phyloP scores from a whole-genome alignment of 768 basidiomycete species.

The Krasilnikovozyma curviuscula region DNA sequence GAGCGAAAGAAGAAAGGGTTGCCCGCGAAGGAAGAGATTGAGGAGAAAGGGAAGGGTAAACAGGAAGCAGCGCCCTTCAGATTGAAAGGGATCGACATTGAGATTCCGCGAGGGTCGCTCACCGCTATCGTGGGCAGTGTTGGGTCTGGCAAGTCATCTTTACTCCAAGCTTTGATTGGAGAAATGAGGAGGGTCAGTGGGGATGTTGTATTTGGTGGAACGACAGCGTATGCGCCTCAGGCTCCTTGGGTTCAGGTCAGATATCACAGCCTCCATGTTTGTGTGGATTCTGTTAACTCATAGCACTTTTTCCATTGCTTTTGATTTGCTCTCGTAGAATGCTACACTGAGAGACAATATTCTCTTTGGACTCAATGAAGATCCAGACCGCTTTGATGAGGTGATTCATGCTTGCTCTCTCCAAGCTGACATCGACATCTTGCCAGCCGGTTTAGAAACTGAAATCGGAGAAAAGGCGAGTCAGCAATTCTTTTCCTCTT shows the following conservation, averaged over 20 bases:
- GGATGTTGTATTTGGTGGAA: constrained; percentile 18
- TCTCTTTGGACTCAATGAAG: constrained; percentile 16
- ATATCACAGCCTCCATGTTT: background rate
- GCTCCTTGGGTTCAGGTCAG: constrained; percentile 22
- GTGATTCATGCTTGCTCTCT: constrained; percentile 22
- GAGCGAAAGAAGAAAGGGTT: constrained; percentile 16
- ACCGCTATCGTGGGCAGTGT: constrained; percentile 23
- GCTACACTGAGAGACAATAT: constrained; percentile 34
- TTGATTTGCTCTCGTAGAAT: constrained; percentile 7
- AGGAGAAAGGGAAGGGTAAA: constrained; percentile 17
- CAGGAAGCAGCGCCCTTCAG: constrained; percentile 32
- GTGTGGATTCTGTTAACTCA: background rate
- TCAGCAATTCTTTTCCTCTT: constrained; percentile 26
- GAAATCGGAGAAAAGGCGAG: constrained; percentile 58
- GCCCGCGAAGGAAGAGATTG: constrained; percentile 11
- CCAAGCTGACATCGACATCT: constrained; percentile 15
- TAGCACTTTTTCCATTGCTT: background rate
- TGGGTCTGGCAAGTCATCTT: constrained; percentile 23
- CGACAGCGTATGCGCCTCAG: constrained; percentile 21
- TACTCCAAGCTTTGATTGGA: constrained; percentile 20
- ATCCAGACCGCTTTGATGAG: constrained; percentile 11
- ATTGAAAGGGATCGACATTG: constrained; percentile 33
- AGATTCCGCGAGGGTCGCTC: constrained; percentile 18
- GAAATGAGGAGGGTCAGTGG: constrained; percentile 20
- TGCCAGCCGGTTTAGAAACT: constrained; percentile 18